phyloP scores from a whole-genome alignment of 352 stramenopile species.

The Pythium apleroticum region DNA sequence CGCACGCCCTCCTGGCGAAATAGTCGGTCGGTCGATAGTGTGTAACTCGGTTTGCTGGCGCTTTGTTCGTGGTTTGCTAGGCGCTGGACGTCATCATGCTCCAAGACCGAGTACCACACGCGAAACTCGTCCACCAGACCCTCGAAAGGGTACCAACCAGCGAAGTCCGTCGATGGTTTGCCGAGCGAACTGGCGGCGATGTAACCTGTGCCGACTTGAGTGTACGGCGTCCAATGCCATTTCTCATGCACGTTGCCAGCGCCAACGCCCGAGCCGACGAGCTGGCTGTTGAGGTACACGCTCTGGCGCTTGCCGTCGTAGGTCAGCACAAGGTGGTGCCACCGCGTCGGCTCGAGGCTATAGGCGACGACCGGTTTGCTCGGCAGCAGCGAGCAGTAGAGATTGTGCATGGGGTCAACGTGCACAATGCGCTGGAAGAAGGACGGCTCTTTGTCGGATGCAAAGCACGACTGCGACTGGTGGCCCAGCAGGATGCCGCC shows the following conservation, averaged over 20 bases:
- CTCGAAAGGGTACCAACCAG: constrained; percentile 16
- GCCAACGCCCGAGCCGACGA: constrained; percentile 1
- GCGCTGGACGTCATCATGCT: constrained; percentile 2
- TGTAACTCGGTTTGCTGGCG: not conserved
- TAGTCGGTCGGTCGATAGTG: constrained; percentile 1
- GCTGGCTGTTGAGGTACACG: constrained; percentile 16
- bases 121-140: constrained; percentile 16
- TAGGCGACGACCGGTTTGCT: constrained; percentile 11
- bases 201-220: constrained; percentile 13
- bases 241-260: constrained; percentile 2
- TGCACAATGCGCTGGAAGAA: constrained; percentile 14
- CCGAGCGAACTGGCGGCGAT: constrained; percentile 4
- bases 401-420: constrained; percentile 15
- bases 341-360: not conserved
- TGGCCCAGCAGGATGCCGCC: constrained; percentile 15
- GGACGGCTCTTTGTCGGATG: not conserved
- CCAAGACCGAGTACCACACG: constrained; percentile 9
- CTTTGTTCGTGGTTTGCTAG: not conserved
- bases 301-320: constrained; percentile 12
- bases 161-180: constrained; percentile 3
- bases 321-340: constrained; percentile 16
- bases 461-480: constrained; percentile 14
- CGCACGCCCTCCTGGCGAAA: not conserved
- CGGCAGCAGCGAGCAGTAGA: constrained; percentile 18
- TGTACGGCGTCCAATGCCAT: constrained; percentile 14